These are phyloP conservation scores for Dioscorea dumetorum DNA, from an alignment of 106 monocot genomes.

Conservation along the genomic window DNA sequence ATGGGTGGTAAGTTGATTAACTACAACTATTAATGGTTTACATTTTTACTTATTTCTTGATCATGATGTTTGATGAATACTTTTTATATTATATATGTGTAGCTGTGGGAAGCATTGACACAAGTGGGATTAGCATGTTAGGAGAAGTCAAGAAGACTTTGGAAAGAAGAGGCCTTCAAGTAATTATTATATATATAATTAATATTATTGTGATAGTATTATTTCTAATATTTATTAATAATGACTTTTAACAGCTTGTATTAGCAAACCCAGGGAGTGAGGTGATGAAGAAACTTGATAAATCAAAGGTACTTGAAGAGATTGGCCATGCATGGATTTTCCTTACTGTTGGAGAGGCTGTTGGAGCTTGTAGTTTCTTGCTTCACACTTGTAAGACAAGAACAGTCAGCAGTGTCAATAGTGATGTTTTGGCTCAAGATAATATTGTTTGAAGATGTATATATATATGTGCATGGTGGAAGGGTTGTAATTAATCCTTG, in stretches of 20 bases:
- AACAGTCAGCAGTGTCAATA: too few species aligned
- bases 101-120: constrained; percentile 68
- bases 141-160: constrained; percentile 59
- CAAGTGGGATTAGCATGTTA: constrained; percentile 62
- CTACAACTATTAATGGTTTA: background rate
- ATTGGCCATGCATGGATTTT: constrained; percentile 34
- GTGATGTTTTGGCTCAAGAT: too few species aligned
- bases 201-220: background rate
- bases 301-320: constrained; percentile 45
- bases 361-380: constrained; percentile 2
- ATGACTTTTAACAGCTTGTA: constrained; percentile 21
- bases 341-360: constrained; percentile 48
- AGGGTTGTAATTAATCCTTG: too few species aligned
- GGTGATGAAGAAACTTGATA: constrained; percentile 64
- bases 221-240: too few species aligned
- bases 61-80: background rate
- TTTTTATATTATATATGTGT: too few species aligned
- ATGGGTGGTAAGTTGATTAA: constrained; percentile 38
- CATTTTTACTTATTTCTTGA: background rate
- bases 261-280: constrained; percentile 58
- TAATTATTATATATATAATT: background rate
- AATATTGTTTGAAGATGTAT: too few species aligned
- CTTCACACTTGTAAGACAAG: too few species aligned
- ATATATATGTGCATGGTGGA: too few species aligned
- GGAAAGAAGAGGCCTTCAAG: constrained; percentile 53